Conservation (phyloP, 2,329 filamentous ascomycete species). For the Coniochaeta ligniaria region DNA sequence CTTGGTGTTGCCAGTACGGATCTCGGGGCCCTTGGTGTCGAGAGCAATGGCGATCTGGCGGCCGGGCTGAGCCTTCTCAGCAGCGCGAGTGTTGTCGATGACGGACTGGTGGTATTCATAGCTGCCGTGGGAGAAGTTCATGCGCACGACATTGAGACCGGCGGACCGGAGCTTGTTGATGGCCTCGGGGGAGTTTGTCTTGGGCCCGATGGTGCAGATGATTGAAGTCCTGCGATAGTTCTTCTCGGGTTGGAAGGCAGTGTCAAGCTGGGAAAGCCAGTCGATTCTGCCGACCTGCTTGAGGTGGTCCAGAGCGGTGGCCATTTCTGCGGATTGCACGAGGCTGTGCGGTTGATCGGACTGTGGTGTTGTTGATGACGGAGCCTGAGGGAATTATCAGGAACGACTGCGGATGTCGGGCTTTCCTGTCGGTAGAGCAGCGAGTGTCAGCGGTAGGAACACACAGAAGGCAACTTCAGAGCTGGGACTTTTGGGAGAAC, state of each 20-base stretch:
- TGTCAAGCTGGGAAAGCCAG: slow-evolving; percentile 70
- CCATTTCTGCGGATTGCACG: slow-evolving; percentile 29
- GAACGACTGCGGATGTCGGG: not conserved
- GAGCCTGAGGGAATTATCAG: not conserved
- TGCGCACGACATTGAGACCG: slow-evolving; percentile 96
- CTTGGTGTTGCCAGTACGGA: slow-evolving; percentile 61
- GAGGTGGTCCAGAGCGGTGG: slow-evolving; percentile 79
- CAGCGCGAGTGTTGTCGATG: slow-evolving; percentile 88
- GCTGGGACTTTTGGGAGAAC: not conserved
- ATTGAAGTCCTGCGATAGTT: slow-evolving; percentile 96
- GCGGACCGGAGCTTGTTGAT: slow-evolving; percentile 89
- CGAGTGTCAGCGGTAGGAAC: not conserved
- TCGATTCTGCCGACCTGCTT: slow-evolving; percentile 63
- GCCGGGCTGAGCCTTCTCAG: slow-evolving; percentile 69
- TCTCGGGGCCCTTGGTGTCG: slow-evolving; percentile 60
- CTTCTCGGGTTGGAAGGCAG: slow-evolving; percentile 75
- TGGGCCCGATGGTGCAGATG: slow-evolving; percentile 98
- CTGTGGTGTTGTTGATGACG: not conserved
- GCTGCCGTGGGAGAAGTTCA: slow-evolving; percentile 97
- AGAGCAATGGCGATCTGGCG: slow-evolving; percentile 94
- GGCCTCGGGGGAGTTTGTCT: slow-evolving; percentile 96
- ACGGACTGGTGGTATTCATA: slow-evolving; percentile 94
- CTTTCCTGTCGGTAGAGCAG: not conserved
- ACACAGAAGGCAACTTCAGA: too few species aligned
- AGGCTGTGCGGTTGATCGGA: not conserved